Conservation (phyloP, 192 early-diverging fungal species). For the Pilobolus umbonatus region DNA sequence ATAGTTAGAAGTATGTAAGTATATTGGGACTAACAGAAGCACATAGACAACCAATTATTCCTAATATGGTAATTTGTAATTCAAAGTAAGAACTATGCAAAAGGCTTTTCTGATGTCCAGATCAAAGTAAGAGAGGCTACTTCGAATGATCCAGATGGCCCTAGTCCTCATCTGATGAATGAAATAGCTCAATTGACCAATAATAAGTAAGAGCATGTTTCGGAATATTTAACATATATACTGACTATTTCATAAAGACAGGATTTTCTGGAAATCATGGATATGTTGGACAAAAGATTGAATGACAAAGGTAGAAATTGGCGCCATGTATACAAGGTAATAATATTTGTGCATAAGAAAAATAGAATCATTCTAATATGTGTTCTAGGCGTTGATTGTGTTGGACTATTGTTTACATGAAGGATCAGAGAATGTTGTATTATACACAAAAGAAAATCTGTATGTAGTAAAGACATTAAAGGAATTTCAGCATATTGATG, state of each 20-base stretch:
- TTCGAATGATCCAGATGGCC: slow-evolving; percentile 74
- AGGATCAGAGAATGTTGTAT: slow-evolving; percentile 83
- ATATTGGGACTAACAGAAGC: slow-evolving; percentile 7
- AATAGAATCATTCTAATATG: neutral
- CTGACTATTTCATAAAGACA: slow-evolving; percentile 45
- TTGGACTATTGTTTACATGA: slow-evolving; percentile 80
- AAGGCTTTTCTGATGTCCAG: slow-evolving; percentile 89
- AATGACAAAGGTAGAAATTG: slow-evolving; percentile 98
- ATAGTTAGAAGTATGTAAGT: slow-evolving; percentile 31
- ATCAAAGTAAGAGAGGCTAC: slow-evolving; percentile 85
- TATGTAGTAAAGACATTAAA: slow-evolving; percentile 93
- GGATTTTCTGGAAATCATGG: slow-evolving; percentile 95
- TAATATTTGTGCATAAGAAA: neutral
- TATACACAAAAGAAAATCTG: slow-evolving; percentile 84
- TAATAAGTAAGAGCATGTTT: slow-evolving; percentile 66
- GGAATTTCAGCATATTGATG: slow-evolving; percentile 96
- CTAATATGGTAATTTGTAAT: slow-evolving; percentile 8
- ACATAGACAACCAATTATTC: slow-evolving; percentile 34
- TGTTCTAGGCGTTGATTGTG: slow-evolving; percentile 67
- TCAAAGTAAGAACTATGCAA: slow-evolving; percentile 89
- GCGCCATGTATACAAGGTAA: slow-evolving; percentile 97
- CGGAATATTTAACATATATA: neutral
- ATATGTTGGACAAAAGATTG: slow-evolving; percentile 94
- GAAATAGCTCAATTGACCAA: slow-evolving; percentile 82
- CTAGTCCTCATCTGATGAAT: slow-evolving; percentile 71